These are phyloP conservation scores for Helotiales sp. DNA, from an alignment of 2,329 filamentous ascomycete genomes.

Conservation along the genomic window DNA sequence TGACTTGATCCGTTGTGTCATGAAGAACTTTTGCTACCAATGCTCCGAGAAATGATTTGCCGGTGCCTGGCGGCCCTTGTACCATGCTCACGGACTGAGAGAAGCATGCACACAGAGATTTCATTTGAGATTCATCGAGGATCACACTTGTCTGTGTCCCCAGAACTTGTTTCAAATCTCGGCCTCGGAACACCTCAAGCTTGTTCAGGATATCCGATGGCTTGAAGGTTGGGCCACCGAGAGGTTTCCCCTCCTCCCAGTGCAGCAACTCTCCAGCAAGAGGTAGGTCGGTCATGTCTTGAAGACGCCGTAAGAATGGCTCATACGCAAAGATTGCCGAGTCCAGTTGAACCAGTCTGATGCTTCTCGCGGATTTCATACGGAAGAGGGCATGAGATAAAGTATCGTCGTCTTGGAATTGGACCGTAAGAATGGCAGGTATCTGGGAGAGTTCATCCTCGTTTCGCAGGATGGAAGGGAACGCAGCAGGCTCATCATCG, in stretches of 20 bases:
- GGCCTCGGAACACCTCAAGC: slow-evolving; percentile 32
- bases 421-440: slow-evolving; percentile 56
- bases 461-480: slow-evolving; percentile 62
- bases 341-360: slow-evolving; percentile 63
- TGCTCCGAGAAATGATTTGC: slow-evolving; percentile 76
- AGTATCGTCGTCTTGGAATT: slow-evolving; percentile 53
- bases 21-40: slow-evolving; percentile 62
- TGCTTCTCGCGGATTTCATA: slow-evolving; percentile 44
- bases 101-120: slow-evolving; percentile 61
- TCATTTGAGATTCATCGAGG: slow-evolving; percentile 59
- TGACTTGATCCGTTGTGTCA: slow-evolving; percentile 52
- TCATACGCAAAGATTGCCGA: slow-evolving; percentile 73
- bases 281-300: slow-evolving; percentile 60
- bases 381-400: slow-evolving; percentile 54
- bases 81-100: slow-evolving; percentile 62
- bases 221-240: slow-evolving; percentile 27
- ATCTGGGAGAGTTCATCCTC: slow-evolving; percentile 49
- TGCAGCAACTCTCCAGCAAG: slow-evolving; percentile 58
- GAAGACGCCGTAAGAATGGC: slow-evolving; percentile 65
- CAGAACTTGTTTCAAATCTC: slow-evolving; percentile 44
- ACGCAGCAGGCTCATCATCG: slow-evolving; percentile 58
- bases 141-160: slow-evolving; percentile 41
- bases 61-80: slow-evolving; percentile 75
- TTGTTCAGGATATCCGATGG: slow-evolving; percentile 35
- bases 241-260: slow-evolving; percentile 32